Base-by-base conservation (phyloP, 176 grass and related monocot species). In the Puya raimondii region DNA sequence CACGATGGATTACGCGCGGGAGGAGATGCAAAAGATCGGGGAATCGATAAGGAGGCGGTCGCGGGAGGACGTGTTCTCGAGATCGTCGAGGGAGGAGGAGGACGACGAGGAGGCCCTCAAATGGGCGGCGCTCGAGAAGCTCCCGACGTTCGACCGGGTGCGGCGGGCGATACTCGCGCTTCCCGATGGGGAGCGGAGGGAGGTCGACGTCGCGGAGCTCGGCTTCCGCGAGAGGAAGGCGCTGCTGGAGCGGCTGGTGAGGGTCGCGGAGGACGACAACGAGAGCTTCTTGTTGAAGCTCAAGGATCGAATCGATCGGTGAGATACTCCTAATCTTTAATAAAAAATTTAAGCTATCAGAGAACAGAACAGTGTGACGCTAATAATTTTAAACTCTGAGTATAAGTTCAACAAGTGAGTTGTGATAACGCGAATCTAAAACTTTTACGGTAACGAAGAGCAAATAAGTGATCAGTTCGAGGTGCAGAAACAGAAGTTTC, bases 81-180 rank as follows among this genome's bases (percentile, higher is more conserved):
- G 49, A 65, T 83, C 71, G 49, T 78, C 81, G 63, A 21, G 66
- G 25, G 78, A 81, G 3, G 78, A 81, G 3, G 85, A 51, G 2
- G 85, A 91, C 66, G 88, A 91, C 71, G 84, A 91, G 84, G 88
- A 91, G 78, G 88, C 84, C 12, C 88, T 91, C 65, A 76, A 79
- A 64, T 91, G 88, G 84, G 84, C 88, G 21, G 78, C 84, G 48
- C 81, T 91, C 9, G 84, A 91, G 81, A 74, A 67, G 88, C 78
- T 91, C 56, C 84, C 88, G 3, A 91, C 88, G 17, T 91, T 82
- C 65, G 78, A 81, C 68, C 72, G 88, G 8, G 81, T 85, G 0
- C 27, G 85, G 48, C 84, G 65, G 29, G 59, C 78, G n/a, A 56
- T 91, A 53, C 88, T 91, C 13, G 69, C 80, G 69, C 84, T 87